Evolutionary conservation across 768 basidiomycete species (phyloP).

Genomic region (Mrakia gelida): DNA sequence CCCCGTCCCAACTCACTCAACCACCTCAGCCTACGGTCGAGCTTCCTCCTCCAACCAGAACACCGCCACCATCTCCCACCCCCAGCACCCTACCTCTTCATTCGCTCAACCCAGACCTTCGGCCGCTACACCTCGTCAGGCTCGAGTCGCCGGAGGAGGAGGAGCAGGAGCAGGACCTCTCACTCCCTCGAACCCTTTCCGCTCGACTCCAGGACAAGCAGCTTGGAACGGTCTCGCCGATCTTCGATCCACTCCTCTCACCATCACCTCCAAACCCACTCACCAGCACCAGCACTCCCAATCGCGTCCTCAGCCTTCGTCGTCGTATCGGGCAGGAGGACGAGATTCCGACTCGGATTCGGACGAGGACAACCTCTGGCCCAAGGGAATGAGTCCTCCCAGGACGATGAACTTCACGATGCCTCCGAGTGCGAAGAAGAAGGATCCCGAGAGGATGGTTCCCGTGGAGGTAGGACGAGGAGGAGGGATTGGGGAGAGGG

Average conservation of each 20-base stretch:
- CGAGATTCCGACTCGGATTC: conserved; percentile 46
- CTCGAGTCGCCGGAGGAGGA: background rate
- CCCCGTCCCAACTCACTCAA: conserved; percentile 12
- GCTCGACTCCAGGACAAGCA: conserved; percentile 36
- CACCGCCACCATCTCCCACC: background rate
- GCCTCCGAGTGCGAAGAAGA: conserved; percentile 38
- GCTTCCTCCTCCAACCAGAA: background rate
- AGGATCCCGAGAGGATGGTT: conserved; percentile 28
- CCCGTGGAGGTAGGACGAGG: background rate
- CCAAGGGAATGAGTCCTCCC: conserved; percentile 53
- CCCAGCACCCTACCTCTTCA: background rate
- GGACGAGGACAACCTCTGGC: conserved; percentile 38
- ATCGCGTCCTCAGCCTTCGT: background rate
- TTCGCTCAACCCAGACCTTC: background rate
- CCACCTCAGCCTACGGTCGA: background rate
- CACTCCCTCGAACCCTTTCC: background rate
- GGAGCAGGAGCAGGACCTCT: background rate
- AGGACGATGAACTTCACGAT: conserved; percentile 55
- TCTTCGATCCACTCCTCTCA: conserved; percentile 58
- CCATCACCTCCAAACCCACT: conserved; percentile 41
- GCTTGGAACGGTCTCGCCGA: conserved; percentile 35
- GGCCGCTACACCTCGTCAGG: conserved; percentile 7
- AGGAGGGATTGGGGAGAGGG: conserved; percentile 4
- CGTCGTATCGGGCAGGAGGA: background rate
- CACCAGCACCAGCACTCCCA: background rate